These are phyloP conservation scores for Sugiyamaella pinicola DNA, from an alignment of 1,139 yeast genomes.

Conservation along the genomic window DNA sequence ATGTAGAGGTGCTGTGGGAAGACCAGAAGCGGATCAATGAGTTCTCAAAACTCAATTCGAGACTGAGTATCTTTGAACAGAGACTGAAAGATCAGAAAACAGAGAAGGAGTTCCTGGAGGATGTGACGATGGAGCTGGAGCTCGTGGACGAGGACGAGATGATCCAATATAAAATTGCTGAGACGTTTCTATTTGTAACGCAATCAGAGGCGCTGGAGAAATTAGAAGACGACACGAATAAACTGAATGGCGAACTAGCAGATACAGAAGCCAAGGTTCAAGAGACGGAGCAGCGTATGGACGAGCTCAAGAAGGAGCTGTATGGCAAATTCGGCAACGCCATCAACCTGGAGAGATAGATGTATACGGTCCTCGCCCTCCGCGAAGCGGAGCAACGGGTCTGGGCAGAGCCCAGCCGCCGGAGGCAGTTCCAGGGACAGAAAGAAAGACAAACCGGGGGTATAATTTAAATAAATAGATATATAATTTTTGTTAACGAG, in stretches of 20 bases:
- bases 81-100: conserved; percentile 54
- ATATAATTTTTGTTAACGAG: conserved; percentile 1
- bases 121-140: conserved; percentile 81
- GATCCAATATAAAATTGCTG: conserved; percentile 66
- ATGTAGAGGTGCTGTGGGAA: conserved; percentile 75
- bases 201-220: conserved; percentile 66
- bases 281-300: conserved; percentile 56
- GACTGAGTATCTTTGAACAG: conserved; percentile 60
- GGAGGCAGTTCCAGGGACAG: background rate
- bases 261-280: conserved; percentile 52
- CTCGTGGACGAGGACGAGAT: conserved; percentile 76
- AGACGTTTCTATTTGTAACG: conserved; percentile 67
- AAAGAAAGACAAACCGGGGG: background rate
- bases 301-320: conserved; percentile 64
- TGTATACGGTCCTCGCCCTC: background rate
- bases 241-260: conserved; percentile 53
- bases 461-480: conserved; percentile 4
- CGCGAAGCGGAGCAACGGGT: conserved; percentile 6
- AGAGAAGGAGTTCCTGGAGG: conserved; percentile 89
- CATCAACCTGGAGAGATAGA: conserved; percentile 67
- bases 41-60: conserved; percentile 77
- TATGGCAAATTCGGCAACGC: conserved; percentile 90
- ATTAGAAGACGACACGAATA: conserved; percentile 62
- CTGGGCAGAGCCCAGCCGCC: conserved; percentile 9
- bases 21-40: conserved; percentile 89